Conservation (phyloP, 371 early-diverging fungal genomes). For the Mortierella sp. region DNA sequence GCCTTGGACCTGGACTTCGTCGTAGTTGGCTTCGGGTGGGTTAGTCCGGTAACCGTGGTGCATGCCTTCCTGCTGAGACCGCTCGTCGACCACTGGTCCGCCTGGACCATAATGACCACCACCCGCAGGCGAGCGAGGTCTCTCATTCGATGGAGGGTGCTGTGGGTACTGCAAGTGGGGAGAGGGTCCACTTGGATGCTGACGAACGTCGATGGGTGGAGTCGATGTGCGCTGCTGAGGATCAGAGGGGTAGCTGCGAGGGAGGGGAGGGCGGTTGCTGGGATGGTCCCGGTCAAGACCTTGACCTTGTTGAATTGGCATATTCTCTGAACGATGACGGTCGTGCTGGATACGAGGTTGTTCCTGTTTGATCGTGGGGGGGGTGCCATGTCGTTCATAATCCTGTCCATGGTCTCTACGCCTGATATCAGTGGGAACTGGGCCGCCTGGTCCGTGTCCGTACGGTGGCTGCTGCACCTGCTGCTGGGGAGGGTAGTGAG, state of each 20-base stretch:
- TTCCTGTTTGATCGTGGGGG: slow-evolving; percentile 37
- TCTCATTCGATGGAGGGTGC: not conserved
- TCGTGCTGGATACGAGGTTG: slow-evolving; percentile 43
- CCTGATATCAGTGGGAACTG: slow-evolving; percentile 23
- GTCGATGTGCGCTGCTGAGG: slow-evolving; percentile 11
- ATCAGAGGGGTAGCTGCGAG: slow-evolving; percentile 30
- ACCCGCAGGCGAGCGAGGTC: slow-evolving; percentile 2
- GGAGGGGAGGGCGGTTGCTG: slow-evolving; percentile 15
- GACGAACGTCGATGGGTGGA: not conserved
- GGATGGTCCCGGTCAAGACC: slow-evolving; percentile 31
- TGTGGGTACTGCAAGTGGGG: slow-evolving; percentile 6
- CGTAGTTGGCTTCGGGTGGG: not conserved
- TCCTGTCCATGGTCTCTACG: slow-evolving; percentile 37
- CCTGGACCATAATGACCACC: not conserved
- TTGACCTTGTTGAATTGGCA: slow-evolving; percentile 18
- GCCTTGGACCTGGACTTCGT: slow-evolving; percentile 1
- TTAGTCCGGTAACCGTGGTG: not conserved
- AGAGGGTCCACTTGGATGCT: not conserved
- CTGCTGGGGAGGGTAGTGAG: slow-evolving; percentile 26
- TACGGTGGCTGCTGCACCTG: slow-evolving; percentile 19
- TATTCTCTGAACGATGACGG: slow-evolving; percentile 44
- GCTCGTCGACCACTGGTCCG: not conserved
- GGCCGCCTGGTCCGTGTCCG: slow-evolving; percentile 20
- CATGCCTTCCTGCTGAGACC: not conserved
- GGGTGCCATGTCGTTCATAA: slow-evolving; percentile 34